Evolutionary conservation across 2,329 filamentous ascomycete species (phyloP).

Genomic region (Alternaria infectoria): DNA sequence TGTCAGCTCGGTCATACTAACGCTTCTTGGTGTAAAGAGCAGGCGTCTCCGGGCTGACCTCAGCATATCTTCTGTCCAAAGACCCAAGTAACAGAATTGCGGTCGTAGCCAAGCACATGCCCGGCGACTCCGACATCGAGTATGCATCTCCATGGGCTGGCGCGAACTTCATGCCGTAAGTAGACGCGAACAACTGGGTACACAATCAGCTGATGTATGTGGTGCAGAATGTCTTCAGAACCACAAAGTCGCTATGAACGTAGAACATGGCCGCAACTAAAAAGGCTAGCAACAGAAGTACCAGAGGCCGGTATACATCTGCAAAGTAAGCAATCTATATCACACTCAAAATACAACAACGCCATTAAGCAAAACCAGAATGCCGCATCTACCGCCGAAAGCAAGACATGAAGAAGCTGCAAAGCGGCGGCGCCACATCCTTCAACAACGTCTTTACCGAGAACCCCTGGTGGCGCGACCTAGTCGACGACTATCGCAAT

Average conservation of each 20-base stretch:
- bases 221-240: slow-evolving; percentile 3
- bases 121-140: slow-evolving; percentile 88
- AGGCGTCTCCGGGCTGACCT: slow-evolving; percentile 70
- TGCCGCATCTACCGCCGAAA: not conserved
- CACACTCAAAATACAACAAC: too few relatives aligned
- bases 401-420: slow-evolving; percentile 51
- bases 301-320: slow-evolving; percentile 82
- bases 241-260: slow-evolving; percentile 4
- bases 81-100: not conserved
- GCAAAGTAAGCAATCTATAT: slow-evolving; percentile 65
- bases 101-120: slow-evolving; percentile 85
- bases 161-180: slow-evolving; percentile 61
- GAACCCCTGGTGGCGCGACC: slow-evolving; percentile 68
- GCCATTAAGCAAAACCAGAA: too few relatives aligned
- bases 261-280: slow-evolving; percentile 51
- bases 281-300: slow-evolving; percentile 58
- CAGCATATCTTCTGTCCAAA: slow-evolving; percentile 63
- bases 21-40: slow-evolving; percentile 54
- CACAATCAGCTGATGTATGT: not conserved
- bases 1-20: not conserved
- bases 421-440: slow-evolving; percentile 59
- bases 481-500: slow-evolving; percentile 4
- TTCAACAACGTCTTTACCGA: not conserved
- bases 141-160: slow-evolving; percentile 92
- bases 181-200: not conserved